These are phyloP conservation scores for Oryza brachyantha DNA, from an alignment of 176 grass and related monocot species.

Conservation along the genomic window DNA sequence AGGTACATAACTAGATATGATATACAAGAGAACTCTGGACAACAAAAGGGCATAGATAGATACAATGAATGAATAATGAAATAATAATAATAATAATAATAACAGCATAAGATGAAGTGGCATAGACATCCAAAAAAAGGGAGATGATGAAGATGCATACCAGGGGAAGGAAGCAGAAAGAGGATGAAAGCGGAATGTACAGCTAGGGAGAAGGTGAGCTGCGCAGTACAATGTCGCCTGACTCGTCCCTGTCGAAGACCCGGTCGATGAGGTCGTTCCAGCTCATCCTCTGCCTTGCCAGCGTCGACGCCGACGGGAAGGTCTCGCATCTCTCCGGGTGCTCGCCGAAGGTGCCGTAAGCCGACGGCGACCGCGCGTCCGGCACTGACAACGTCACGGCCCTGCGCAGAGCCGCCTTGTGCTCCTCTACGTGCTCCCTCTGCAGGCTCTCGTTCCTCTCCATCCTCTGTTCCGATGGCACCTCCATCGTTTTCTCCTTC, in stretches of 20 bases:
- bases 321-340: slow-evolving; percentile 39
- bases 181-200: background rate
- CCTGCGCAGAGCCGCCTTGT: slow-evolving; percentile 69
- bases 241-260: slow-evolving; percentile 71
- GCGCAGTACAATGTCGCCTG: slow-evolving; percentile 53
- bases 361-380: slow-evolving; percentile 39
- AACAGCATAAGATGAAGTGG: background rate
- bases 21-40: background rate
- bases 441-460: slow-evolving; percentile 74
- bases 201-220: slow-evolving; percentile 28
- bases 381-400: slow-evolving; percentile 71
- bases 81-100: background rate
- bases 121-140: background rate
- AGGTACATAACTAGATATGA: no score
- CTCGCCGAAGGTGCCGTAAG: slow-evolving; percentile 66
- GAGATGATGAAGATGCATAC: background rate
- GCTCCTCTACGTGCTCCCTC: slow-evolving; percentile 68
- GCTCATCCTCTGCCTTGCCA: slow-evolving; percentile 56
- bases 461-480: slow-evolving; percentile 78
- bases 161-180: background rate
- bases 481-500: slow-evolving; percentile 50
- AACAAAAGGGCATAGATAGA: background rate
- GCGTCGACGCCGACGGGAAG: slow-evolving; percentile 16
- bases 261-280: slow-evolving; percentile 86
- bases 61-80: background rate